A percentile compares a stretch with the other conserved stretches of the same genome.
Conservation (phyloP, 2,329 filamentous ascomycete species). For the Setomelanomma holmii region DNA sequence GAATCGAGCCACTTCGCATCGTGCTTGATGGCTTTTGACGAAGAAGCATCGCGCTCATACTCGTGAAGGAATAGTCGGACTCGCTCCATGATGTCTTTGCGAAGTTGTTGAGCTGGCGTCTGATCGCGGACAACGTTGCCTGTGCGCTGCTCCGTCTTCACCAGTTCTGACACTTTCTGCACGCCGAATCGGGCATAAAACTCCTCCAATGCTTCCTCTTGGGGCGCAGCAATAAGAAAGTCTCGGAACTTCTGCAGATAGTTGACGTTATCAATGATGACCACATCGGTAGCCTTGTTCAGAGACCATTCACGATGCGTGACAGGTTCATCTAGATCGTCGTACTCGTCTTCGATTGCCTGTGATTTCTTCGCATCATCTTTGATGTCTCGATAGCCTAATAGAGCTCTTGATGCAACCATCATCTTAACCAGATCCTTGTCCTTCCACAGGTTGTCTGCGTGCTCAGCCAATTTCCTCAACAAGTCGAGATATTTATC, state of each 20-base stretch:
- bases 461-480: conserved; percentile 78
- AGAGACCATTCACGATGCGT: conserved; percentile 76
- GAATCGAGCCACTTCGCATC: conserved; percentile 91
- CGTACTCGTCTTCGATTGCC: conserved; percentile 49
- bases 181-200: conserved; percentile 87
- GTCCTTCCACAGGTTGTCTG: conserved; percentile 74
- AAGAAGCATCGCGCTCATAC: conserved; percentile 68
- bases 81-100: conserved; percentile 84
- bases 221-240: conserved; percentile 82
- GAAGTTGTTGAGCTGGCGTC: conserved; percentile 70
- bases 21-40: conserved; percentile 71
- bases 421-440: conserved; percentile 79
- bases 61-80: conserved; percentile 90
- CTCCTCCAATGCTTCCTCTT: conserved; percentile 83
- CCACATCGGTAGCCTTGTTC: conserved; percentile 77
- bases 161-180: conserved; percentile 74
- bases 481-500: conserved; percentile 89
- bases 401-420: conserved; percentile 75
- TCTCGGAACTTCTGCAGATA: conserved; percentile 87
- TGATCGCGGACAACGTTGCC: conserved; percentile 73
- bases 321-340: conserved; percentile 56
- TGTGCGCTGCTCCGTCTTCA: conserved; percentile 79
- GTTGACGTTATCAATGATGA: conserved; percentile 58
- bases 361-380: conserved; percentile 60
- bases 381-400: conserved; percentile 78